phyloP scores from a whole-genome alignment of 768 basidiomycete species.

The Podaxis sp. region DNA sequence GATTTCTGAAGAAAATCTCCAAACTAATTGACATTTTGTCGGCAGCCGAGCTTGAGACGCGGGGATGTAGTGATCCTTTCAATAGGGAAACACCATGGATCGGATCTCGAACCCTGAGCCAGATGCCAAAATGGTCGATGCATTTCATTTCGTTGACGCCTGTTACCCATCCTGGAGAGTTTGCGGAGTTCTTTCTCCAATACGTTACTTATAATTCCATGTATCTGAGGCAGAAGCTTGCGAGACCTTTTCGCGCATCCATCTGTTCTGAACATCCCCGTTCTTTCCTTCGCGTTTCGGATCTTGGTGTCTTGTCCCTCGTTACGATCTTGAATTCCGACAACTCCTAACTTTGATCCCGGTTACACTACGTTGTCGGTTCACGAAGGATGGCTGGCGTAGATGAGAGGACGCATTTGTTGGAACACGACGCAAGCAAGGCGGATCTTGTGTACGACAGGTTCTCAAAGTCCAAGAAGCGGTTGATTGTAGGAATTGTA shows the following conservation, averaged over 20 bases:
- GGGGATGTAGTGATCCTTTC: neutral
- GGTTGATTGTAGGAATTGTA: constrained; percentile 49
- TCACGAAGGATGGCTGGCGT: neutral
- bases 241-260: neutral
- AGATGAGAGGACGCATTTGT: constrained; percentile 24
- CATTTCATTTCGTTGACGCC: neutral
- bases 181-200: neutral
- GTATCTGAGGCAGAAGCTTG: neutral
- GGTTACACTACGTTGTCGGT: neutral
- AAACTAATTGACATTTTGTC: neutral
- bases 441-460: constrained; percentile 45
- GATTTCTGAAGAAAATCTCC: neutral
- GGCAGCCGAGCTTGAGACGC: neutral
- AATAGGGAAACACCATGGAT: neutral
- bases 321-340: neutral
- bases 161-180: neutral
- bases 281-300: neutral
- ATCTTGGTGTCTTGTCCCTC: neutral
- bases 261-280: neutral
- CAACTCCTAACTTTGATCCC: neutral
- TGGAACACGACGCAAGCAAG: constrained; percentile 15
- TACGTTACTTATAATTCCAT: neutral
- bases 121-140: neutral
- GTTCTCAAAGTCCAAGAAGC: constrained; percentile 49
- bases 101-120: neutral